These are phyloP conservation scores for Fusarium palustre DNA, from an alignment of 2,329 filamentous ascomycete genomes.

Conservation along the genomic window DNA sequence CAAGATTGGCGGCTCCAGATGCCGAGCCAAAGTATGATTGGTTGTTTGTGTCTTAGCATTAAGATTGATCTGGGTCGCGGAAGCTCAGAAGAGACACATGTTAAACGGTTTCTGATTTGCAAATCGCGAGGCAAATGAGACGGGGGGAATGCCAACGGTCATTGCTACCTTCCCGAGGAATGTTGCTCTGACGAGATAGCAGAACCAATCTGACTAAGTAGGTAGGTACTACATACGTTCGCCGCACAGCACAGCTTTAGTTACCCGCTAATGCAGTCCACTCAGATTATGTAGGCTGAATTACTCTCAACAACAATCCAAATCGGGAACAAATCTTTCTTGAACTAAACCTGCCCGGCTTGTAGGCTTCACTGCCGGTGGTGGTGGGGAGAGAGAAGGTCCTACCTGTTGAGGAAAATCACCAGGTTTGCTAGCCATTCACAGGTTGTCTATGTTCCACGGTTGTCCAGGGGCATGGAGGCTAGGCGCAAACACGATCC, in stretches of 20 bases:
- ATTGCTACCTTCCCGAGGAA: constrained; percentile 33
- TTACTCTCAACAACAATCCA: background rate
- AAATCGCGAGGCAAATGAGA: background rate
- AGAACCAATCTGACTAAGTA: background rate
- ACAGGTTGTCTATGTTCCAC: background rate
- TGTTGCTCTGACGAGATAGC: constrained; percentile 4
- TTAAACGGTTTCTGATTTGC: constrained; percentile 31
- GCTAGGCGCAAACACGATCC: background rate
- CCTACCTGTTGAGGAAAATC: background rate
- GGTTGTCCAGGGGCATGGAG: background rate
- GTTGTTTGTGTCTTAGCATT: background rate
- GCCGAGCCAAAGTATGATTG: background rate
- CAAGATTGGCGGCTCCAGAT: constrained; percentile 3
- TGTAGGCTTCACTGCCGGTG: constrained; percentile 25
- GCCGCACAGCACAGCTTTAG: background rate
- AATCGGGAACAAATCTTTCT: constrained; percentile 3
- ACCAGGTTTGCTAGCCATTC: background rate
- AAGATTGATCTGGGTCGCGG: constrained; percentile 12
- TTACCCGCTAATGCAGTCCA: background rate
- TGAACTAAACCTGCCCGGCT: background rate
- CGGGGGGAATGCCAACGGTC: constrained; percentile 32
- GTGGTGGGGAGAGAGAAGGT: constrained; percentile 23
- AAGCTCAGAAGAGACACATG: constrained; percentile 17
- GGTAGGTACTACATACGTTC: background rate
- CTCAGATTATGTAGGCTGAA: background rate